These are phyloP conservation scores for Xerocomellus amylosporus DNA, from an alignment of 768 basidiomycete genomes.

Conservation along the genomic window DNA sequence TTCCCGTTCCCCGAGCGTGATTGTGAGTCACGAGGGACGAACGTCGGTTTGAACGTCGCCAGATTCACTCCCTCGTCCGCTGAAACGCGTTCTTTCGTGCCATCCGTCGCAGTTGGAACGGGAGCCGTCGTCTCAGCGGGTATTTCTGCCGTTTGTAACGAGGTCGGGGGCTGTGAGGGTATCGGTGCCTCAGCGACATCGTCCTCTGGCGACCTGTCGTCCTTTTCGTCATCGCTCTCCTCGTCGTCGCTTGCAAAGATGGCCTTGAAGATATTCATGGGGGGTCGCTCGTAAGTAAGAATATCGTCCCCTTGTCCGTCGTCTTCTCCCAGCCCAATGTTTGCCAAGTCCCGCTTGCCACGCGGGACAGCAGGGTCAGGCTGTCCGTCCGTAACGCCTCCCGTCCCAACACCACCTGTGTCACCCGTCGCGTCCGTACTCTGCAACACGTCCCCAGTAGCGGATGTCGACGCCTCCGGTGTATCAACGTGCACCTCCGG, in stretches of 20 bases:
- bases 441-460: constrained; percentile 13
- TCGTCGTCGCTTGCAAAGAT: constrained; percentile 97
- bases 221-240: constrained; percentile 68
- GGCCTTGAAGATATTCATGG: constrained; percentile 94
- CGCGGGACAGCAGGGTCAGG: background rate
- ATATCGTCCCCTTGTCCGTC: constrained; percentile 86
- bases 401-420: background rate
- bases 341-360: constrained; percentile 62
- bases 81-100: background rate
- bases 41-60: constrained; percentile 84
- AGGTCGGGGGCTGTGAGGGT: constrained; percentile 12
- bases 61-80: constrained; percentile 44
- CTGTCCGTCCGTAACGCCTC: background rate
- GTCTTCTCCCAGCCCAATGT: constrained; percentile 90
- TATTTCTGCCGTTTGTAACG: background rate
- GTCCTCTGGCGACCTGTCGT: constrained; percentile 23
- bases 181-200: constrained; percentile 1
- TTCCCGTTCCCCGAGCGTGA: constrained; percentile 44
- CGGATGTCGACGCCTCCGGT: constrained; percentile 24
- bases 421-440: constrained; percentile 1
- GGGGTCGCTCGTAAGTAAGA: constrained; percentile 82
- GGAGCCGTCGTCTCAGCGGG: background rate
- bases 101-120: background rate
- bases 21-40: constrained; percentile 53
- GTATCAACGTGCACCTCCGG: constrained; percentile 45